A percentile compares a stretch with the other conserved stretches of the same genome.
Conservation (phyloP, 164 flowering plant genomes). For the Brasenia schreberi region DNA sequence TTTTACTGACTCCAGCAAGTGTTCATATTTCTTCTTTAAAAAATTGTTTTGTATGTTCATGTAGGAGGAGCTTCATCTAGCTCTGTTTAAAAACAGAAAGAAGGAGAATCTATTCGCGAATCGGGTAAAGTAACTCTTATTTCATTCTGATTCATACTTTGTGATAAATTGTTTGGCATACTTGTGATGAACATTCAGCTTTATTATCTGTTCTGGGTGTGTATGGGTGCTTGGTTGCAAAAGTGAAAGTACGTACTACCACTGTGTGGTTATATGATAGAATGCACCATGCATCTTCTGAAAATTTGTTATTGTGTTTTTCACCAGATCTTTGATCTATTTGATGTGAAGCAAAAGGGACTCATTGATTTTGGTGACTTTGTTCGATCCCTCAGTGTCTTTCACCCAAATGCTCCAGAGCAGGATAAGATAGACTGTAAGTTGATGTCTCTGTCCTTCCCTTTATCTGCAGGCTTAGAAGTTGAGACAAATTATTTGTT, state of each 20-base stretch:
- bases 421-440: slow-evolving; percentile 89
- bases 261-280: not conserved
- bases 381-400: slow-evolving; percentile 76
- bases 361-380: slow-evolving; percentile 94
- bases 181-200: not conserved
- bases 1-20: not conserved
- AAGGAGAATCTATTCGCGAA: slow-evolving; percentile 88
- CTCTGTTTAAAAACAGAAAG: slow-evolving; percentile 81
- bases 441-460: slow-evolving; percentile 10
- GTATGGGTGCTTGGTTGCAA: not conserved
- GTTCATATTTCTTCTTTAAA: too few relatives aligned
- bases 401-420: slow-evolving; percentile 79
- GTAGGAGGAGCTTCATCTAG: slow-evolving; percentile 96
- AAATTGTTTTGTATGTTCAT: slow-evolving; percentile 6
- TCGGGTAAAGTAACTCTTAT: slow-evolving; percentile 38
- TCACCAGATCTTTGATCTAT: slow-evolving; percentile 83
- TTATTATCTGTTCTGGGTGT: not conserved
- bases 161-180: not conserved
- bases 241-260: not conserved
- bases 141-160: not conserved
- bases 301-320: not conserved
- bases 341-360: slow-evolving; percentile 80
- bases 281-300: not conserved
- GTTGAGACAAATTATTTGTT: not conserved
- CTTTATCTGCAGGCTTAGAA: too few relatives aligned